phyloP scores from a whole-genome alignment of 2,329 filamentous ascomycete species.

The Cladosporium sp. region DNA sequence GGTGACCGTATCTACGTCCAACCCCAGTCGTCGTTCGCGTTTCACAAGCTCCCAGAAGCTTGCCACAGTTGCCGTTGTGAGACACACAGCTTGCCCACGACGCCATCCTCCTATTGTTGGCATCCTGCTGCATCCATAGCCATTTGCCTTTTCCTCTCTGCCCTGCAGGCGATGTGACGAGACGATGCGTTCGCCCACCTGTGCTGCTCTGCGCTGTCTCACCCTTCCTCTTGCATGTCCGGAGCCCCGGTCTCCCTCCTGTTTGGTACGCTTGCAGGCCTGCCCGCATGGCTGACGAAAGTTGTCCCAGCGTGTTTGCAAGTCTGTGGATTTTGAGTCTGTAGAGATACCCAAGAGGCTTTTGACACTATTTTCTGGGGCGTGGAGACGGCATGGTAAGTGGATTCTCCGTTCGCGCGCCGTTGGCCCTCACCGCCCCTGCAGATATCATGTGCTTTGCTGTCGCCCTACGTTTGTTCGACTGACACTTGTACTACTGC shows the following conservation, averaged over 20 bases:
- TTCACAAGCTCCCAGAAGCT: conserved; percentile 14
- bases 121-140: neutral
- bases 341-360: conserved; percentile 22
- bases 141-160: conserved; percentile 9
- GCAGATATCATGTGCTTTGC: conserved; percentile 21
- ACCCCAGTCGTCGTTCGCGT: conserved; percentile 19
- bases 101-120: conserved; percentile 15
- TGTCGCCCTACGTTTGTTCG: conserved; percentile 21
- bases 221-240: conserved; percentile 17
- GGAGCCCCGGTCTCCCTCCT: conserved; percentile 9
- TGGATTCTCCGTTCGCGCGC: conserved; percentile 24
- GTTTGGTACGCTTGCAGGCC: conserved; percentile 21
- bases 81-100: conserved; percentile 12
- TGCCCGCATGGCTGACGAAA: conserved; percentile 22
- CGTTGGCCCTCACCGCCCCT: conserved; percentile 19
- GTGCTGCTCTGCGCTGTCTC: conserved; percentile 17
- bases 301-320: conserved; percentile 15
- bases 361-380: conserved; percentile 16
- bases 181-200: conserved; percentile 11
- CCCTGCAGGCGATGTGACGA: conserved; percentile 18
- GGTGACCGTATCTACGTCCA: conserved; percentile 19
- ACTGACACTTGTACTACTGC: conserved; percentile 27
- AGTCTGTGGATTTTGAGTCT: conserved; percentile 16
- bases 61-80: conserved; percentile 4
- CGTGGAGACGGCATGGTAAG: conserved; percentile 32